phyloP scores from a whole-genome alignment of 768 basidiomycete species.

The Hydnum rufescens region DNA sequence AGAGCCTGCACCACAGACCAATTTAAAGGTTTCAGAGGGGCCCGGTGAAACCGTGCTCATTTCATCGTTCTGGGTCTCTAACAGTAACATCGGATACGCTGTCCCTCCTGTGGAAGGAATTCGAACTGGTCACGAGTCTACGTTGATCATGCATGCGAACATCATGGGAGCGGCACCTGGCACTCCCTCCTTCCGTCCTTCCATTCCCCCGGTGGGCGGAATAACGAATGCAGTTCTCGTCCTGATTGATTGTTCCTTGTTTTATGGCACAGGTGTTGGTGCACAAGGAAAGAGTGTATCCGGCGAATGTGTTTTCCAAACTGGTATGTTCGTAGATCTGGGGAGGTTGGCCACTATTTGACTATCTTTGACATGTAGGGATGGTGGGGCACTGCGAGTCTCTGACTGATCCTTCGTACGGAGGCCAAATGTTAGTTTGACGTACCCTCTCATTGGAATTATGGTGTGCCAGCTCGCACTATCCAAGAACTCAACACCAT shows the following conservation, averaged over 20 bases:
- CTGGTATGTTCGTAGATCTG: constrained; percentile 37
- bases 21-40: too few relatives aligned
- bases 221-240: constrained; percentile 40
- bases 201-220: too few relatives aligned
- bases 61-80: too few relatives aligned
- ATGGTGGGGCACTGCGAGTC: constrained; percentile 99
- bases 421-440: constrained; percentile 96
- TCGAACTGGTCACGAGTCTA: too few relatives aligned
- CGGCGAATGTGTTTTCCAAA: constrained; percentile 99
- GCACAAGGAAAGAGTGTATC: constrained; percentile 77
- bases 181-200: too few relatives aligned
- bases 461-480: constrained; percentile 73
- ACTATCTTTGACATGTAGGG: constrained; percentile 29
- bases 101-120: too few relatives aligned
- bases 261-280: constrained; percentile 82
- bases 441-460: constrained; percentile 92
- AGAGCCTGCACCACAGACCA: too few relatives aligned
- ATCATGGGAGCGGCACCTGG: too few relatives aligned
- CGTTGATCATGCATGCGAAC: too few relatives aligned
- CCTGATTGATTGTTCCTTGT: constrained; percentile 74
- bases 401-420: constrained; percentile 93
- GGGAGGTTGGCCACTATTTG: constrained; percentile 10
- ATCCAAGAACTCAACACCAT: constrained; percentile 29
- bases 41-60: too few relatives aligned
- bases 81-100: too few relatives aligned